Conservation (phyloP, 78 protist genomes). For the Mastigamoeba balamuthi region DNA sequence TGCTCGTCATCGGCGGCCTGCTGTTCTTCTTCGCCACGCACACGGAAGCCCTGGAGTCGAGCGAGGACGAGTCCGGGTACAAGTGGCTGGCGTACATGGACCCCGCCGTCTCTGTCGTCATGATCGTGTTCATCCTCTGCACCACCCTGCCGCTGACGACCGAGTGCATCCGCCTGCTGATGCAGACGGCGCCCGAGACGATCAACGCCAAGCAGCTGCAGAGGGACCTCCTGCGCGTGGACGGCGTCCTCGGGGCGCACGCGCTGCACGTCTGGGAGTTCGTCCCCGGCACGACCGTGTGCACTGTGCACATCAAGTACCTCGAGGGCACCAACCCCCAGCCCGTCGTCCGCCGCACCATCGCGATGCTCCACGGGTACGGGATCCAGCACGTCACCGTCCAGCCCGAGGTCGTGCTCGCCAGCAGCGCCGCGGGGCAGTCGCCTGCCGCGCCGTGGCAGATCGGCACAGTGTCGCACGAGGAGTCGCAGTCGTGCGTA, state of each 20-base stretch:
- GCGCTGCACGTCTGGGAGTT: constrained; percentile 78
- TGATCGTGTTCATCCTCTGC: constrained; percentile 27
- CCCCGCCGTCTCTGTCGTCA: constrained; percentile 51
- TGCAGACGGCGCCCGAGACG: constrained; percentile 46
- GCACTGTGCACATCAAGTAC: constrained; percentile 46
- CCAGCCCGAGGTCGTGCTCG: constrained; percentile 67
- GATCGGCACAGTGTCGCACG: too few relatives aligned
- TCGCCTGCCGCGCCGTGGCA: too few relatives aligned
- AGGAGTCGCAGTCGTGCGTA: too few relatives aligned
- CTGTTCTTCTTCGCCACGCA: constrained; percentile 2
- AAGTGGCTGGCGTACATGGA: constrained; percentile 56
- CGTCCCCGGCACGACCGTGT: constrained; percentile 33
- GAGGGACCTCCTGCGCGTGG: constrained; percentile 6
- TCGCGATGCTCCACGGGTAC: constrained; percentile 33
- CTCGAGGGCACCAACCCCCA: neutral
- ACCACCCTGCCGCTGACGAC: constrained; percentile 38
- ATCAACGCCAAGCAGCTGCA: constrained; percentile 20
- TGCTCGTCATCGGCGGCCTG: constrained; percentile 45
- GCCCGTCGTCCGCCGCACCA: neutral
- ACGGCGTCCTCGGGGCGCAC: constrained; percentile 36
- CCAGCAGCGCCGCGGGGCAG: too few relatives aligned
- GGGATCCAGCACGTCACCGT: constrained; percentile 50
- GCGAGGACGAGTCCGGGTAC: too few relatives aligned
- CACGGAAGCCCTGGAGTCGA: too few relatives aligned
- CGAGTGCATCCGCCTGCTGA: constrained; percentile 18